These are phyloP conservation scores for Rubroshorea leprosula DNA, from an alignment of 345 rosid species.

Conservation along the genomic window DNA sequence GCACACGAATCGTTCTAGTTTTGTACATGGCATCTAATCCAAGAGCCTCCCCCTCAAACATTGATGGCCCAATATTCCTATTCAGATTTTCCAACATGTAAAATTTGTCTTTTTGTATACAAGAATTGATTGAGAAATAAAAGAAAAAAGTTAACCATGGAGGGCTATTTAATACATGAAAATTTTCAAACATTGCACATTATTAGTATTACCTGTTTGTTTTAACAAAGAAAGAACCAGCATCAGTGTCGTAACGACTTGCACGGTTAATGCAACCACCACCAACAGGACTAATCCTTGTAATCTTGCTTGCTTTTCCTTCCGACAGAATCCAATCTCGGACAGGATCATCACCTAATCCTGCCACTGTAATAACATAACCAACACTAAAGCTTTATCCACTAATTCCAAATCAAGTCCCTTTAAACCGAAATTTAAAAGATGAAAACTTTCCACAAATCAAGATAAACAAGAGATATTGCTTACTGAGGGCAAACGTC, in stretches of 20 bases:
- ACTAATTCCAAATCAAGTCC: constrained; percentile 9
- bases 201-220: constrained; percentile 53
- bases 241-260: constrained; percentile 70
- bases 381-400: constrained; percentile 9
- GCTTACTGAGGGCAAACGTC: constrained; percentile 41
- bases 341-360: constrained; percentile 79
- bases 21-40: constrained; percentile 86
- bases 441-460: neutral
- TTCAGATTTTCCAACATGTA: constrained; percentile 6
- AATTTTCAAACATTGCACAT: neutral
- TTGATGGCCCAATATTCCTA: constrained; percentile 77
- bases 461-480: neutral
- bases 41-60: constrained; percentile 92
- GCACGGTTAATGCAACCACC: constrained; percentile 95
- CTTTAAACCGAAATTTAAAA: neutral
- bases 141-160: neutral
- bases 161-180: constrained; percentile 6
- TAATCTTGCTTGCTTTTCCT: constrained; percentile 75
- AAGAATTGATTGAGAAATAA: neutral
- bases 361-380: constrained; percentile 43
- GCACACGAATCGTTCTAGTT: constrained; percentile 69
- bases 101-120: no score
- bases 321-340: constrained; percentile 78
- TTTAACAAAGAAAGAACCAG: constrained; percentile 77
- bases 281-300: constrained; percentile 62